Evolutionary conservation across 306 rosid species (phyloP).

Genomic region (Macrotyloma uniflorum): DNA sequence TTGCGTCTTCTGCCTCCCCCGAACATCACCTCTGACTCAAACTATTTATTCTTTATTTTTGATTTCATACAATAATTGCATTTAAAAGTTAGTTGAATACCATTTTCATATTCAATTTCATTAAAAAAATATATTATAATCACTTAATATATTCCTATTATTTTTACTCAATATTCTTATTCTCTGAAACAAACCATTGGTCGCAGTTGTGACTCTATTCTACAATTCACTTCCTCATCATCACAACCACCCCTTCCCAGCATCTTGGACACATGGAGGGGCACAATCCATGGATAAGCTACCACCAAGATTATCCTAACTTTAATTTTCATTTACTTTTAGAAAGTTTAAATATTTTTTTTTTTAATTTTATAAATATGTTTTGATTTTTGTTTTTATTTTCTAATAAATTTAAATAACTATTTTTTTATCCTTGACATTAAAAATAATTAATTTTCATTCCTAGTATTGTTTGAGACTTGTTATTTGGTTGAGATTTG

Average conservation of each 20-base stretch:
- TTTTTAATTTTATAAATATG: neutral
- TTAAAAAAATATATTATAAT: neutral
- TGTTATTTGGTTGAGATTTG: too few relatives aligned
- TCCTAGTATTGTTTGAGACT: too few relatives aligned
- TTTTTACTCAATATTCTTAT: neutral
- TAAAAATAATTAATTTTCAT: too few relatives aligned
- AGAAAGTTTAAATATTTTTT: too few relatives aligned
- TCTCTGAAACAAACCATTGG: neutral
- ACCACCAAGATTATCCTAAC: too few relatives aligned
- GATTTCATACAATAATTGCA: neutral
- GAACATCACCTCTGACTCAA: conserved; percentile 23
- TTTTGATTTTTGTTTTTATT: too few relatives aligned
- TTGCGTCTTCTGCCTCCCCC: conserved; percentile 26
- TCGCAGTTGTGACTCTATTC: neutral
- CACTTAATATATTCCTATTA: neutral
- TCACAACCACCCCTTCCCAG: conserved; percentile 5
- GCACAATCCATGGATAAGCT: neutral
- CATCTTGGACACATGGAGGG: neutral
- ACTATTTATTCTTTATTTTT: neutral
- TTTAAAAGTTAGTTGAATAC: neutral
- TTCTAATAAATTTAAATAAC: too few relatives aligned
- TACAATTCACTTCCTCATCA: neutral
- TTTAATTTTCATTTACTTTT: neutral
- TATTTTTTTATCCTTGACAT: too few relatives aligned
- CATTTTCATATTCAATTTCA: neutral